Evolutionary conservation across 106 monocot genomes (phyloP), one percentile per base, ranked within the genome.

Genomic region (Dendrobium catenatum): DNA sequence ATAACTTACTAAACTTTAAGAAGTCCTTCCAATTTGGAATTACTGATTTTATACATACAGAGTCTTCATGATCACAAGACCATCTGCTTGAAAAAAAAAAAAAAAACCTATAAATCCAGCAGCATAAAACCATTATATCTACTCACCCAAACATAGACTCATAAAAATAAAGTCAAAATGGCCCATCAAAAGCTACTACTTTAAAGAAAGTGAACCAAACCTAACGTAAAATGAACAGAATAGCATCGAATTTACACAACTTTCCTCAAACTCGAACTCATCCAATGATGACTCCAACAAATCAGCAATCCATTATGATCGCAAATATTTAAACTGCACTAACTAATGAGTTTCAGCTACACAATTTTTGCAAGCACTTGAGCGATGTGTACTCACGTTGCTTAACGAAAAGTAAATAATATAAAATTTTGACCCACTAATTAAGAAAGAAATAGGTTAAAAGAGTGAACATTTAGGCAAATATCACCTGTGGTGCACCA

Each of bases 401-500:
- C 9, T 31, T 68, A 68, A 5, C 15, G 26, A 9, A 37, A 70
- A 70, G 13, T 70, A 6, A 64, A 64, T 37, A 74, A 2, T 18
- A 73, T 43, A 20, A 70, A 13, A 74, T 6, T 42, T 74, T 74
- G 42, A 42, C 43, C 74, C 19, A 74, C 43, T 26, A 26, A 26
- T 26, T 42, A 29, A 43, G 11, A 42, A 43, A 74, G 74, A 74
- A 74, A 42, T 16, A 74, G 43, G 43, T 6, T 9, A 13, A 51
- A 13, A 51, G 29, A 74, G 74, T 20, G 43, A 42, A 13, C 5
- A 44, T 5, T 43, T 74, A 43, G 43, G 33, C 8, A 74, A 29
- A 42, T 26, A 26, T 26, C 26, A 83, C 83, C 83, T 83, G 78
- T 78, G 72, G 98, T 55, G 92, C 94, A 87, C 98, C 98, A 87